Evolutionary conservation across 768 basidiomycete genomes (phyloP).

Genomic region (Panellus pusillus): DNA sequence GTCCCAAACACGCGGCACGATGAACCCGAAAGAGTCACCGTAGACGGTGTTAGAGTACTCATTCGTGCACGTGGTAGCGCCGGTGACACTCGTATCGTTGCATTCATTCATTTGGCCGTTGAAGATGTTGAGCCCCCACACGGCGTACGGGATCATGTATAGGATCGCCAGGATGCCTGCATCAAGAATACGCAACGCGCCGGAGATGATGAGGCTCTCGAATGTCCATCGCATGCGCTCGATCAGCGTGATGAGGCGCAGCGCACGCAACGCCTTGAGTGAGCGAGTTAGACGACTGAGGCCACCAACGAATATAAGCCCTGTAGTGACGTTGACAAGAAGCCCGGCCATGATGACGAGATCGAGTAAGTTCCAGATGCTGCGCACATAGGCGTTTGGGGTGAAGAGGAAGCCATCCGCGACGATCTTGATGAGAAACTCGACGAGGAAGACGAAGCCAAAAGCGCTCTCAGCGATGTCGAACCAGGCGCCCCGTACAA

Average conservation of each 20-base stretch:
- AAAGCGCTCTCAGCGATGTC: conserved; percentile 77
- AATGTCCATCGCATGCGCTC: conserved; percentile 86
- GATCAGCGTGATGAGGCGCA: conserved; percentile 88
- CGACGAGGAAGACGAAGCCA: conserved; percentile 68
- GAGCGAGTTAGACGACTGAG: conserved; percentile 81
- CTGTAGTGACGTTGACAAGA: conserved; percentile 70
- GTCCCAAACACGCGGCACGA: conserved; percentile 85
- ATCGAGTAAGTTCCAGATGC: conserved; percentile 92
- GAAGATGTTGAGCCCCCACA: conserved; percentile 95
- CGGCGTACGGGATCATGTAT: conserved; percentile 89
- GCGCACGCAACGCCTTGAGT: conserved; percentile 83
- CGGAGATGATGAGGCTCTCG: conserved; percentile 83
- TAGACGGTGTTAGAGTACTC: conserved; percentile 71
- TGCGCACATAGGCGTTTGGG: conserved; percentile 88
- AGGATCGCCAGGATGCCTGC: conserved; percentile 88
- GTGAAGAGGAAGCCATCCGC: conserved; percentile 93
- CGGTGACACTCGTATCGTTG: conserved; percentile 64
- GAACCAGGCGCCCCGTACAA: conserved; percentile 79
- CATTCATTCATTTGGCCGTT: conserved; percentile 80
- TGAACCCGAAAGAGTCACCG: conserved; percentile 62
- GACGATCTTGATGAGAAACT: conserved; percentile 86
- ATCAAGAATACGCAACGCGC: conserved; percentile 80
- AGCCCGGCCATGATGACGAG: conserved; percentile 80
- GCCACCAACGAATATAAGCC: conserved; percentile 73
- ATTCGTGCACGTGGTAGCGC: conserved; percentile 65